Base-by-base conservation (phyloP, 305 asterid genomes). In the Ruellia speciosa region DNA sequence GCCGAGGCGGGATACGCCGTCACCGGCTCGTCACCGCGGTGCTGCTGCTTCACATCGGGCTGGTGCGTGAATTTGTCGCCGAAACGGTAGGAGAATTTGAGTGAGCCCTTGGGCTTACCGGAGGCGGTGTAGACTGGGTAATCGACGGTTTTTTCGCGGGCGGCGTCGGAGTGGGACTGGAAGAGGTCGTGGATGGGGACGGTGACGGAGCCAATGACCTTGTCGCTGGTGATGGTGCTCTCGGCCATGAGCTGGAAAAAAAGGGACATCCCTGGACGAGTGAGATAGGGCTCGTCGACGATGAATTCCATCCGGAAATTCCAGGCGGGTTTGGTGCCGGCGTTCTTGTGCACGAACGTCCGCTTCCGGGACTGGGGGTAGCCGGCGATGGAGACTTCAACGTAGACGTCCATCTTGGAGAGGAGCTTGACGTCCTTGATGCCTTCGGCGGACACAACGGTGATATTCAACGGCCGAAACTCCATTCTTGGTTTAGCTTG, bases 311-410 rank as follows among this genome's bases (percentile, higher is more conserved):
- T 66, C 24, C 58, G 71, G 60, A 74, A 74, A 55, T 82, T 84
- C 97, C 96, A 90, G 45, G 71, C 76, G 31, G 97, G 96, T 9
- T 12, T 47, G 46, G 85, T 63, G 9, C 97, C 97, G 59, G 78
- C 71, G 54, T 82, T 79, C 71, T 75, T 86, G 67, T 84, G 84
- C 9, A 81, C 76, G 41, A 41, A 67, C 1, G 94, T 84, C 54
- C 54, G 70, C 70, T 84, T 67, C 68, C 70, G 74, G 11, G 76
- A 82, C 17, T 67, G 76, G 4, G 85, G 79, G 52, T 77, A 71
- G 0, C 94, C 96, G 19, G 75, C 64, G 39, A 90, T 47, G 2
- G 75, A 74, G 4, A 79, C 84, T 49, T 76, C 88, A 11, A 68
- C 88, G 69, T 81, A 87, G 24, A 87, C 87, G 56, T 78, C 83